Conservation (phyloP, 371 early-diverging fungal genomes). For the Syncephalastrum sp. region DNA sequence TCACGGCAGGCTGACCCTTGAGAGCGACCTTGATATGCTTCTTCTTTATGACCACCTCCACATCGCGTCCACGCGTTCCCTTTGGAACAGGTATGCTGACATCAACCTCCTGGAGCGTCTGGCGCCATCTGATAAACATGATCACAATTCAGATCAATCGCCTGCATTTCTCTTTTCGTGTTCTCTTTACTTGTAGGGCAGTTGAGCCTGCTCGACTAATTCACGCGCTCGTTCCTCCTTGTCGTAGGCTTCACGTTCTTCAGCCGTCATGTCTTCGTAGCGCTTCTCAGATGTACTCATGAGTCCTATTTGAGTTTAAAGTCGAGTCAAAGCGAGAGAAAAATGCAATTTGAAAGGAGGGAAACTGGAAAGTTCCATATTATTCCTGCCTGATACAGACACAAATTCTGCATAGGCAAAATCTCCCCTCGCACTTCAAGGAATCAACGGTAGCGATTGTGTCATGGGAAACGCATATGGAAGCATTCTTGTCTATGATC, state of each 20-base stretch:
- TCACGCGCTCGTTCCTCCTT: conserved; percentile 32
- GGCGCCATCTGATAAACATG: conserved; percentile 63
- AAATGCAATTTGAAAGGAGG: no score
- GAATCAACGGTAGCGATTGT: no score
- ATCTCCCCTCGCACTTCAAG: no score
- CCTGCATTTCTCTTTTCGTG: no score
- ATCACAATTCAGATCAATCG: no score
- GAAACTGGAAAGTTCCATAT: no score
- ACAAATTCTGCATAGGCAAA: no score
- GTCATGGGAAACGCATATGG: no score
- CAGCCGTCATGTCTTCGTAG: conserved; percentile 32
- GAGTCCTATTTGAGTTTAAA: no score
- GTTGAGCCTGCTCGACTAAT: conserved; percentile 56
- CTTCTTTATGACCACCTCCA: conserved; percentile 69
- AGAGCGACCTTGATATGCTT: conserved; percentile 68
- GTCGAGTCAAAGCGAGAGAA: no score
- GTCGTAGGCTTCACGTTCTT: conserved; percentile 38
- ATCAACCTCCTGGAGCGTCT: conserved; percentile 86
- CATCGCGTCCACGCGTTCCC: conserved; percentile 72
- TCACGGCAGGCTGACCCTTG: conserved; percentile 74
- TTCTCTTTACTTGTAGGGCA: conserved; percentile 38
- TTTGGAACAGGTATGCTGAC: conserved; percentile 73
- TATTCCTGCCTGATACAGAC: no score
- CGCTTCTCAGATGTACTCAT: conserved; percentile 9
- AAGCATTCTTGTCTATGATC: no score